phyloP scores from a whole-genome alignment of 768 basidiomycete species.

The Boletus sensibilis region DNA sequence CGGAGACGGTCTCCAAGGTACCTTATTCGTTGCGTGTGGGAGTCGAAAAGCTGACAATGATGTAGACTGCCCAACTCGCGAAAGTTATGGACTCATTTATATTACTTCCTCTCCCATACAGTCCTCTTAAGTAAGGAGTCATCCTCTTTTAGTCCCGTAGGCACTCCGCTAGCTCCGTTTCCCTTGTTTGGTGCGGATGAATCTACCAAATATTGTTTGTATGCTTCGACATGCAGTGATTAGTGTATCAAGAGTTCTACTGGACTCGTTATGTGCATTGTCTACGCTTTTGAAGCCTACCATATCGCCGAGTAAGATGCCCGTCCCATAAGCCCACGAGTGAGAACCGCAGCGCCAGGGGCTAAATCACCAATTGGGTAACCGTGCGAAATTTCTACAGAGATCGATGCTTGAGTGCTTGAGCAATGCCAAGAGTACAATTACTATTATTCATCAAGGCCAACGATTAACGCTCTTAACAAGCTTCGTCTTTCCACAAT shows the following conservation, averaged over 20 bases:
- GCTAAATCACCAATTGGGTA: conserved; percentile 7
- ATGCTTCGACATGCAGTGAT: background rate
- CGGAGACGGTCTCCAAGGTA: conserved; percentile 90
- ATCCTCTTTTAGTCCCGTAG: background rate
- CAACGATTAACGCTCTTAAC: conserved; percentile 1
- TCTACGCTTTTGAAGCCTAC: background rate
- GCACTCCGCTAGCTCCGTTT: conserved; percentile 1
- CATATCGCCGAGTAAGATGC: too few relatives aligned
- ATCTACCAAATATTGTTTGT: background rate
- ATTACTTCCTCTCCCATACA: conserved; percentile 74
- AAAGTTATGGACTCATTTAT: conserved; percentile 86
- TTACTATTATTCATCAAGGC: conserved; percentile 11
- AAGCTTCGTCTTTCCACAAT: conserved; percentile 14
- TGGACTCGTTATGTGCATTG: background rate
- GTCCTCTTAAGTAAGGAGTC: conserved; percentile 68
- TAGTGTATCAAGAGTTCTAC: background rate
- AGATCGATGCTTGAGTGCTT: background rate
- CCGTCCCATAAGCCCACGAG: background rate
- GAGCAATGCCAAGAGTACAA: background rate
- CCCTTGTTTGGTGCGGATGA: background rate
- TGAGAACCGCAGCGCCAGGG: background rate
- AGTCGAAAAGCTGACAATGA: conserved; percentile 1
- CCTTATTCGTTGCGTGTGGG: conserved; percentile 14
- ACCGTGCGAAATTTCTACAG: conserved; percentile 20
- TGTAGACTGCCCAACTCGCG: conserved; percentile 84